These are phyloP conservation scores for Chamaecrista fasciculata DNA, from an alignment of 306 rosid species.

Conservation along the genomic window DNA sequence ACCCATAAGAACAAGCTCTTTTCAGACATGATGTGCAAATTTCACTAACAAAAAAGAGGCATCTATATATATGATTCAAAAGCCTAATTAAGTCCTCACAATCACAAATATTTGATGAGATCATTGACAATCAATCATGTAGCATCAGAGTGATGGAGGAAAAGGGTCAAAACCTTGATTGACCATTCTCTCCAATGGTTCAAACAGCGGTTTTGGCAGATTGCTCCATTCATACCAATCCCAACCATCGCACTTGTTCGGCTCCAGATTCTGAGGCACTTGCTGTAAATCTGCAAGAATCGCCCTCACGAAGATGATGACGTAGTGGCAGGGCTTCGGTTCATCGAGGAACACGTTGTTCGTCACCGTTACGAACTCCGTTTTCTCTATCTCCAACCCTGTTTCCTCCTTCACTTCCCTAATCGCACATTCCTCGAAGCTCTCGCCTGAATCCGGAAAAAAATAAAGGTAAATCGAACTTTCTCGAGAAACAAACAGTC, in stretches of 20 bases:
- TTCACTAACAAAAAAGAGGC: too few species aligned
- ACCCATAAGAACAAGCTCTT: too few species aligned
- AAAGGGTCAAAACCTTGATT: conserved; percentile 59
- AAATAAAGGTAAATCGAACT: background rate
- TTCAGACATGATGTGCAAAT: too few species aligned
- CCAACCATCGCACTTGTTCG: conserved; percentile 76
- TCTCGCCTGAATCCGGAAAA: conserved; percentile 50
- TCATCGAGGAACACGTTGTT: conserved; percentile 47
- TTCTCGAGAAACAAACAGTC: background rate
- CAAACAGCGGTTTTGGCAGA: conserved; percentile 65
- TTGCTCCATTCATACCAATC: conserved; percentile 64
- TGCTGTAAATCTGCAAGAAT: conserved; percentile 32
- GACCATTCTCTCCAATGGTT: conserved; percentile 58
- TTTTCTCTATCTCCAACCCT: conserved; percentile 46
- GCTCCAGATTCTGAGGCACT: conserved; percentile 60
- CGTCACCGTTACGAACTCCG: conserved; percentile 50
- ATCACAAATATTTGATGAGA: too few species aligned
- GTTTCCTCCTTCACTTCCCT: conserved; percentile 85
- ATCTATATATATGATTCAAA: too few species aligned
- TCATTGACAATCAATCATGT: too few species aligned
- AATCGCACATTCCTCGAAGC: conserved; percentile 66
- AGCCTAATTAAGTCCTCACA: too few species aligned
- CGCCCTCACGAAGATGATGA: conserved; percentile 55
- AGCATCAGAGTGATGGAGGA: conserved; percentile 12
- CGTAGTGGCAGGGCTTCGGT: conserved; percentile 58